Base-by-base conservation (phyloP, 768 basidiomycete species). In the Boletus speciosus region DNA sequence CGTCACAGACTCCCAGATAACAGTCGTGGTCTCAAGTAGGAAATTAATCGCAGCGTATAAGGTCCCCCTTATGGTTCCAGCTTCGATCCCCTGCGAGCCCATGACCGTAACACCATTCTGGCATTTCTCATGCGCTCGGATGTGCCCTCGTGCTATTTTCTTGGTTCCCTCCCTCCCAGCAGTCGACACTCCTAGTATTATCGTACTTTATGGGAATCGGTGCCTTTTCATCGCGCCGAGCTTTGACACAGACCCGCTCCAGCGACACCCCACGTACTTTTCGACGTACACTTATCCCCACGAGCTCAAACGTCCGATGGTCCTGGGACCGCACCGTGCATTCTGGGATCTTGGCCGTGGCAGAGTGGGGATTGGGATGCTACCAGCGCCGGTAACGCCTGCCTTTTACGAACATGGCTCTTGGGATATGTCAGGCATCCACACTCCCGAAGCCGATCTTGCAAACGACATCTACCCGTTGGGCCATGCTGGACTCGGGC, bases 181-280 rank as follows among this genome's bases (percentile, higher is more conserved):
- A 16, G 47, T 59, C 21, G 48, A 59, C 19, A 29, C 43, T 11
- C 51, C 58, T 29, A 59, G 51, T 27, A 25, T 50, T 6, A 15
- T 47, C 39, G 49, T 61, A 40, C 45, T 52, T n/a, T 55, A 59
- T 19, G n/a, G 43, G 25, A 40, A 49, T 25, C 49, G 54, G 14
- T 55, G 44, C 41, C 54, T 59, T n/a, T 47, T 59, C 37, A 29
- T 61, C 16, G 16, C 46, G 1, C 45, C 32, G 15, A 47, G 31
- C 45, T 47, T 47, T 16, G 45, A 47, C n/a, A 23, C 45, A 6
- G 45, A 47, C 6, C 45, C 21, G 2, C 34, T 35, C 10, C 21
- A 47, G 10, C 34, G 6, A 47, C 57, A 59, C 32, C 60, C 60
- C n/a, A 59, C 53, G 9, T 59, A 55, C 39, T 47, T 59, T 47